Evolutionary conservation across 352 stramenopile genomes (phyloP).

Genomic region (Pythium insidiosum): DNA sequence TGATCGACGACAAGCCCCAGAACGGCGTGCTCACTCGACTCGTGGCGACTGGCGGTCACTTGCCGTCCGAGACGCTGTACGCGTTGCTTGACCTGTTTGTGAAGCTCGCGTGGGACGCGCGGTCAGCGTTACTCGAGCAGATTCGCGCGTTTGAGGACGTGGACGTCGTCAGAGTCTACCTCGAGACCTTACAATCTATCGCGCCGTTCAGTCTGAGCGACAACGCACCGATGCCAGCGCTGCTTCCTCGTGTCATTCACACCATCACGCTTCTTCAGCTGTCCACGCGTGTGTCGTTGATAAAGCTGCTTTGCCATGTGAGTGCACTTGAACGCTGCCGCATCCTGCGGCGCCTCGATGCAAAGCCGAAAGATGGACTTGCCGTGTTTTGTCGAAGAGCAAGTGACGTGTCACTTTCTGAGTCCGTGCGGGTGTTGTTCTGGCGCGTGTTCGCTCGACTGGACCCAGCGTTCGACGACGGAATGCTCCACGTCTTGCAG

Average conservation of each 20-base stretch:
- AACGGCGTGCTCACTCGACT: conserved; percentile 55
- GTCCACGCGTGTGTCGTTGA: conserved; percentile 2
- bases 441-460: conserved; percentile 36
- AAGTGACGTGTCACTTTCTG: conserved; percentile 15
- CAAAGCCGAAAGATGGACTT: conserved; percentile 36
- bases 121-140: conserved; percentile 54
- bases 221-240: conserved; percentile 21
- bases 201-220: too few relatives aligned
- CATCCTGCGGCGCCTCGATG: conserved; percentile 19
- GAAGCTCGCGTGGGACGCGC: conserved; percentile 39
- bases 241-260: conserved; percentile 27
- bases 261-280: conserved; percentile 23
- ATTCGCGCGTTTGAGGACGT: conserved; percentile 34
- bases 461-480: conserved; percentile 24
- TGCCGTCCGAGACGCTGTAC: conserved; percentile 31
- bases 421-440: conserved; percentile 22
- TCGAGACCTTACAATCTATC: too few relatives aligned
- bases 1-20: conserved; percentile 26
- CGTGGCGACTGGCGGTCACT: conserved; percentile 34
- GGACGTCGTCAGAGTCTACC: conserved; percentile 24
- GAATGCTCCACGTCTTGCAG: conserved; percentile 31
- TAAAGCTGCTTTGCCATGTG: not conserved
- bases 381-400: conserved; percentile 23
- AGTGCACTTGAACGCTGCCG: conserved; percentile 3
- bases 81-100: conserved; percentile 33